Evolutionary conservation across 2,329 filamentous ascomycete genomes (phyloP), one percentile per base, ranked within the genome.

Genomic region (Clonostachys sp.): DNA sequence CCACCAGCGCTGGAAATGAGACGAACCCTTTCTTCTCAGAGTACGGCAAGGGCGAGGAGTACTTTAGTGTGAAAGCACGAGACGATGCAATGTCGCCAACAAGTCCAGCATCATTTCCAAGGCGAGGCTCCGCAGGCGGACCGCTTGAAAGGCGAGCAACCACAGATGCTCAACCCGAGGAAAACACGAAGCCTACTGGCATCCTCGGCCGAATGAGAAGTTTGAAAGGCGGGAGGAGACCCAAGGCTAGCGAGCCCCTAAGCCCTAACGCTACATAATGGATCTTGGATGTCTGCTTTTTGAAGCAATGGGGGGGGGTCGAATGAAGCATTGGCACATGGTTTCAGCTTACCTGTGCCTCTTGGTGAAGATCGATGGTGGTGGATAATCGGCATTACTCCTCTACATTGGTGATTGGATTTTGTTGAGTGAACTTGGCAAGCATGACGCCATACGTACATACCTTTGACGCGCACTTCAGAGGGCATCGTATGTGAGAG

Each of bases 11-110:
- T 12, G 59, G 34, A 12, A 35, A 61, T 10, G 66, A 69, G 24
- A 65, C 73, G 52, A 95, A 92, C 63, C 89, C 90, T 0, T 96
- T 95, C 72, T 91, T 91, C 64, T 78, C 82, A 45, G 90, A 96
- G 53, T 95, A 87, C 44, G 81, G 65, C 52, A 78, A 74, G 56
- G 75, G 73, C 42, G 70, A 74, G 38, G 80, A 83, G 42, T 64
- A 57, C n/a, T 71, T 81, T 45, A 71, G 63, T 17, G 70, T 78
- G 38, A 70, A 66, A 41, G 61, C 65, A 39, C 66, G 64, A 52
- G 55, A 67, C 51, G 64, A 65, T 34, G 62, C 65, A 14, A 58
- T 55, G 43, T 70, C 72, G 10, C 77, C 83, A 6, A 80, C 76
- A 55, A 86, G 80, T 56, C 84, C 86, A 3, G 79, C 77, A 50